Evolutionary conservation across 352 stramenopile species (phyloP).

Genomic region (Pythium grandisporangium): DNA sequence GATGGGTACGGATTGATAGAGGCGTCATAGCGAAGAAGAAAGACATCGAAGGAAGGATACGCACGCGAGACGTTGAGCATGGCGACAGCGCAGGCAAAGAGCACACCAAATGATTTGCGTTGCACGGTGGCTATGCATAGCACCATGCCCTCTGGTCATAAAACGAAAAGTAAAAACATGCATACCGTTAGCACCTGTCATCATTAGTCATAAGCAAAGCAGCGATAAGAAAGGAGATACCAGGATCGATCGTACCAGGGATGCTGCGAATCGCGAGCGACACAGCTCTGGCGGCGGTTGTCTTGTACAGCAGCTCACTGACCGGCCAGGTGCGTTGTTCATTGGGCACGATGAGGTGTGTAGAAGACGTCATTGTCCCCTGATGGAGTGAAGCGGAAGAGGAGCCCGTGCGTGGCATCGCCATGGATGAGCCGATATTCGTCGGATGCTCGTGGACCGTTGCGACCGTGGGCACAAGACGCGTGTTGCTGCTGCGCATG

Average conservation of each 20-base stretch:
- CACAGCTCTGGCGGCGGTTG: constrained; percentile 4
- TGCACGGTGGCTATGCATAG: constrained; percentile 12
- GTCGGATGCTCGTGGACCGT: neutral
- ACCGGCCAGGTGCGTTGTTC: neutral
- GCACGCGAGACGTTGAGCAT: constrained; percentile 16
- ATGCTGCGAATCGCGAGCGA: constrained; percentile 12
- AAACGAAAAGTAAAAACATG: neutral
- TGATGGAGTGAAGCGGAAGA: too few species aligned
- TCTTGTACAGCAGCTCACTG: constrained; percentile 14
- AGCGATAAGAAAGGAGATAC: too few species aligned
- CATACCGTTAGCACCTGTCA: neutral
- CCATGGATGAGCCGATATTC: too few species aligned
- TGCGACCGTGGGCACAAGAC: neutral
- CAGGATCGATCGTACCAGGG: constrained; percentile 14
- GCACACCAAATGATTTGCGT: constrained; percentile 4
- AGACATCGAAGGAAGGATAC: neutral
- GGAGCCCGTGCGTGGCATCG: too few species aligned
- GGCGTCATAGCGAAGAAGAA: too few species aligned
- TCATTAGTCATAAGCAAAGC: neutral
- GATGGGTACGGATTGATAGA: too few species aligned
- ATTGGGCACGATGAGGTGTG: neutral
- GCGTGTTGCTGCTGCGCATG: too few species aligned
- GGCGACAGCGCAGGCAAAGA: constrained; percentile 11
- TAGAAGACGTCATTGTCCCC: too few species aligned
- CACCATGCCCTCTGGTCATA: constrained; percentile 11